phyloP scores from a whole-genome alignment of 768 basidiomycete genomes.

The Rhodotorula kratochvilovae region DNA sequence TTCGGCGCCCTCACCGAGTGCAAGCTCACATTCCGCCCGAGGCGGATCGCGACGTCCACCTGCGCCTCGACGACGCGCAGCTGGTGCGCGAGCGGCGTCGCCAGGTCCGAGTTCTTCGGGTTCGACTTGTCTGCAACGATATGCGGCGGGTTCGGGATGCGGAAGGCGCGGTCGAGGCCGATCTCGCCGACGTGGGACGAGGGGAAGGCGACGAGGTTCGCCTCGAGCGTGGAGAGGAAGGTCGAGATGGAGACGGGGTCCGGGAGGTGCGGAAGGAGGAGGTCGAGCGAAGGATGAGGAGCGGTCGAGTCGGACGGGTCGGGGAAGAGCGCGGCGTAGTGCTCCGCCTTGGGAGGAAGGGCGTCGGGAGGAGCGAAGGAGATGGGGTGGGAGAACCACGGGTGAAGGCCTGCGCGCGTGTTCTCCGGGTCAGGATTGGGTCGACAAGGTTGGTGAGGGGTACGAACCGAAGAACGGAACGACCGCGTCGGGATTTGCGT shows the following conservation, averaged over 20 bases:
- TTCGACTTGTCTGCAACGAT: slow-evolving; percentile 22
- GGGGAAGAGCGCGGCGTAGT: slow-evolving; percentile 69
- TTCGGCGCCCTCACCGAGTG: slow-evolving; percentile 78
- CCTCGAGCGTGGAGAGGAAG: slow-evolving; percentile 57
- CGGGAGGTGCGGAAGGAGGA: slow-evolving; percentile 63
- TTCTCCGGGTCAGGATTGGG: not conserved
- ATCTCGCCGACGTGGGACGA: slow-evolving; percentile 86
- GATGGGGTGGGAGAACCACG: slow-evolving; percentile 64
- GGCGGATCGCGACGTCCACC: slow-evolving; percentile 73
- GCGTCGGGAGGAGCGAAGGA: not conserved
- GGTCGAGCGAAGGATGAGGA: slow-evolving; percentile 38
- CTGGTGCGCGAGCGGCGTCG: slow-evolving; percentile 75
- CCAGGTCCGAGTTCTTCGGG: slow-evolving; percentile 64
- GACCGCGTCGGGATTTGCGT: slow-evolving; percentile 47
- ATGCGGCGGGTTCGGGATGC: slow-evolving; percentile 61
- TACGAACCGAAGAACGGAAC: slow-evolving; percentile 68
- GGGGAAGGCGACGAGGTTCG: slow-evolving; percentile 60
- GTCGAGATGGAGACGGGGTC: slow-evolving; percentile 62
- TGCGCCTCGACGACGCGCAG: slow-evolving; percentile 73
- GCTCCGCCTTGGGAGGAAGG: slow-evolving; percentile 56
- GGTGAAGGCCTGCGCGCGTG: slow-evolving; percentile 69
- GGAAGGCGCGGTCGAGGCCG: slow-evolving; percentile 76
- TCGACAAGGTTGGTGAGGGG: slow-evolving; percentile 42
- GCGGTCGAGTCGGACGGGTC: slow-evolving; percentile 13
- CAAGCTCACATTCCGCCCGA: slow-evolving; percentile 71